Percentiles rank a stretch among this genome's conserved stretches.
Conservation (phyloP, 2,329 filamentous ascomycete species). For the Blastomyces parvus region DNA sequence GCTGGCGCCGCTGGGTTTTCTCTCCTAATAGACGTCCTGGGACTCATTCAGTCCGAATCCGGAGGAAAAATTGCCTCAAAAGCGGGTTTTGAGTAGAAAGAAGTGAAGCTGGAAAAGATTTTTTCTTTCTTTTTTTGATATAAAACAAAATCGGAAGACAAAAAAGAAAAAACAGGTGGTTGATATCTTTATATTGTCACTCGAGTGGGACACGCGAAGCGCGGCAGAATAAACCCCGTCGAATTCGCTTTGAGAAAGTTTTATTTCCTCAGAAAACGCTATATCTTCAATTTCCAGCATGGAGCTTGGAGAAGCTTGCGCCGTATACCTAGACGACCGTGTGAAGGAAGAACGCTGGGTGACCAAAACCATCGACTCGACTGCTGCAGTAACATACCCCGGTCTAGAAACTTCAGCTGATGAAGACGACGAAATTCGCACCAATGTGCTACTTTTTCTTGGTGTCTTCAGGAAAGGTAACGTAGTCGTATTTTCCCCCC, state of each 20-base stretch:
- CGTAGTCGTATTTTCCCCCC: slow-evolving; percentile 16
- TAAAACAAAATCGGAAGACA: neutral
- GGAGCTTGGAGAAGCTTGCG: slow-evolving; percentile 36
- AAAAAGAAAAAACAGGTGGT: neutral
- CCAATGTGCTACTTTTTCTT: slow-evolving; percentile 43
- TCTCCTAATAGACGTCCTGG: slow-evolving; percentile 7
- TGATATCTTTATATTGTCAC: neutral
- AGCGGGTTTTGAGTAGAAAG: neutral
- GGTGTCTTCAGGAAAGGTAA: slow-evolving; percentile 46
- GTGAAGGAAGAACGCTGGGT: slow-evolving; percentile 39
- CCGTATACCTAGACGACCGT: slow-evolving; percentile 40
- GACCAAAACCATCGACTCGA: slow-evolving; percentile 24
- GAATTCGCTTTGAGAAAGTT: neutral
- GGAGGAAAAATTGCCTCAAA: neutral
- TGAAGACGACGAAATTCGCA: slow-evolving; percentile 38
- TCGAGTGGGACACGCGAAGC: neutral
- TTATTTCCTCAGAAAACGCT: neutral
- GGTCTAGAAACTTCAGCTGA: slow-evolving; percentile 21
- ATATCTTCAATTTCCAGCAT: slow-evolving; percentile 20
- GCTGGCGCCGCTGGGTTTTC: slow-evolving; percentile 21
- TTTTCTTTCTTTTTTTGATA: too few species aligned
- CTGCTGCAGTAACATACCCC: slow-evolving; percentile 21
- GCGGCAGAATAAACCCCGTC: neutral
- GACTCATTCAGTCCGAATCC: slow-evolving; percentile 3
- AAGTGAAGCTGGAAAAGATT: neutral